These are phyloP conservation scores for Penicillium occitanis DNA, from an alignment of 2,329 filamentous ascomycete species.

Conservation along the genomic window DNA sequence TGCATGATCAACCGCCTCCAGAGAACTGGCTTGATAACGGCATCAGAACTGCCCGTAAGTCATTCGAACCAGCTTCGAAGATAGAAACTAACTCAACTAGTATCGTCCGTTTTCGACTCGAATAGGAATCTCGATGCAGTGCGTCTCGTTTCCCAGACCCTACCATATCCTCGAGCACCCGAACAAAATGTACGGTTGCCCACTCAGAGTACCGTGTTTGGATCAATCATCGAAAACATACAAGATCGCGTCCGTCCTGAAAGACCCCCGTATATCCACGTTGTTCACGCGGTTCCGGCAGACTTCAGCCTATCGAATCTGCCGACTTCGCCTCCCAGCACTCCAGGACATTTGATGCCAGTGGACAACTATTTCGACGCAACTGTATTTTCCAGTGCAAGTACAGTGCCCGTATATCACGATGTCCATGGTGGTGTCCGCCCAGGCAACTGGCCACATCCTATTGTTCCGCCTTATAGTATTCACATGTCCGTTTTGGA, in stretches of 20 bases:
- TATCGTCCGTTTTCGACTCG: conserved; percentile 41
- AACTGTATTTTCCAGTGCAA: conserved; percentile 62
- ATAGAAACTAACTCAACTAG: conserved; percentile 22
- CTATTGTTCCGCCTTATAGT: conserved; percentile 60
- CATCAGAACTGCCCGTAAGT: conserved; percentile 39
- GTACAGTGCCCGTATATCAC: conserved; percentile 59
- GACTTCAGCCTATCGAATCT: conserved; percentile 62
- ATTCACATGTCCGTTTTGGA: conserved; percentile 63
- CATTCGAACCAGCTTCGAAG: neutral
- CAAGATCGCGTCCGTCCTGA: conserved; percentile 53
- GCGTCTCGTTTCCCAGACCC: conserved; percentile 60
- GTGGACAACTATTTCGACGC: conserved; percentile 62
- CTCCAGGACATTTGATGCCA: conserved; percentile 50
- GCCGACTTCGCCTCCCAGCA: conserved; percentile 62
- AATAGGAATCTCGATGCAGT: conserved; percentile 46
- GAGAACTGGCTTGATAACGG: conserved; percentile 41
- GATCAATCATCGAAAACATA: conserved; percentile 55
- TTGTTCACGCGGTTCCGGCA: conserved; percentile 63
- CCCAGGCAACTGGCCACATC: conserved; percentile 51
- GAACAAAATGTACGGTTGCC: conserved; percentile 33
- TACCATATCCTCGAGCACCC: conserved; percentile 53
- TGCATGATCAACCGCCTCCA: conserved; percentile 27
- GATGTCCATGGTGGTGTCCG: conserved; percentile 51
- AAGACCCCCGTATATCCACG: conserved; percentile 61
- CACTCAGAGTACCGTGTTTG: conserved; percentile 48